Base-by-base conservation (phyloP, 306 rosid species). In the Begonia loranthoides region DNA sequence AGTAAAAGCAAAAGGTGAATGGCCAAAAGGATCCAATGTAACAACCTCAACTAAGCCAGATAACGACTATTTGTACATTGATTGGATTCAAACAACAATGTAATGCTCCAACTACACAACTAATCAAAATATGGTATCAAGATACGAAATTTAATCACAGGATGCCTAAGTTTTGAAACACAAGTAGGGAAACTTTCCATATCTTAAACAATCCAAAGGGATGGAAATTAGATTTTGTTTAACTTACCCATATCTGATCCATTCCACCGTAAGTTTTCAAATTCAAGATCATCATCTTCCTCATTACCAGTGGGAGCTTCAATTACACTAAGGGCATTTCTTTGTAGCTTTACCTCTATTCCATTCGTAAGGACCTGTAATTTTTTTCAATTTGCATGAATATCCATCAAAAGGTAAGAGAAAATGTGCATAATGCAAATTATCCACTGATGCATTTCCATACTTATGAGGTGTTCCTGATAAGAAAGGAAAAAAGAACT, bases 251-350 rank as follows among this genome's bases (percentile, higher is more conserved):
- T 64, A 66, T 82, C 94, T 50, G 84, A 82, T 60, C 80, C 96
- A 67, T 87, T 79, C 96, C 96, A 87, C 14, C 55, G 94, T 50
- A 73, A 60, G 47, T 73, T 65, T 28, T 87, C 94, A 13, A 87
- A 82, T 43, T 87, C 96, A 67, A 82, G 94, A 56, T 80, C 89
- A 70, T 79, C 89, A 21, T 82, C 94, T 53, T 87, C 96, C 71
- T 87, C 96, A 2, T 82, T 80, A 16, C 96, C 96, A 1, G 94
- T 82, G 10, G 96, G 96, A 61, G 96, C 84, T 73, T 87, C 96
- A 52, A 87, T 67, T 55, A 87, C 96, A 51, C 96, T 87, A 17
- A 87, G 89, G 70, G 96, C 96, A 67, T 87, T 87, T 59, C 96
- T 79, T 71, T 87, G 96, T 12, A 87, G 79, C 70, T 87, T 87